These are phyloP conservation scores for Wickerhamiella brachini DNA, from an alignment of 805 yeast genomes.

Conservation along the genomic window DNA sequence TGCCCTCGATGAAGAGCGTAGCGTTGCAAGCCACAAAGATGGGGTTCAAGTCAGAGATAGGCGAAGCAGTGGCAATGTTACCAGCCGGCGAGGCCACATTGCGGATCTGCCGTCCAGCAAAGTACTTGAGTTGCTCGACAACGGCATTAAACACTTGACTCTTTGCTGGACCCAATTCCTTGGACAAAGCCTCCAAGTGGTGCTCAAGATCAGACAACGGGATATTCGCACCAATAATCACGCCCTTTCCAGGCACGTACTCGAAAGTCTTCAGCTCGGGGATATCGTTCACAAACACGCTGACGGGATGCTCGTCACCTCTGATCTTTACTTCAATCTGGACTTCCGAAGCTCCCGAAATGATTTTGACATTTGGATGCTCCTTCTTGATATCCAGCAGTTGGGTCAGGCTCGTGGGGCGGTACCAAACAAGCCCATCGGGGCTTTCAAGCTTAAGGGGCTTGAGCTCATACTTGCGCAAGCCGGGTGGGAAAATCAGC, in stretches of 20 bases:
- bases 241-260: slow-evolving; percentile 29
- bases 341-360: slow-evolving; percentile 36
- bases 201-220: slow-evolving; percentile 29
- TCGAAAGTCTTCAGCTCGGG: slow-evolving; percentile 27
- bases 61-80: slow-evolving; percentile 36
- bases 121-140: slow-evolving; percentile 30
- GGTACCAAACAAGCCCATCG: slow-evolving; percentile 31
- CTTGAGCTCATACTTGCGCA: slow-evolving; percentile 23
- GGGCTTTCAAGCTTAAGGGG: slow-evolving; percentile 25
- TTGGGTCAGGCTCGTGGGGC: slow-evolving; percentile 30
- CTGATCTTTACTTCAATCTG: slow-evolving; percentile 35
- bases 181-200: slow-evolving; percentile 23
- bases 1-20: slow-evolving; percentile 25
- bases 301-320: slow-evolving; percentile 28
- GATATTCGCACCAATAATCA: slow-evolving; percentile 32
- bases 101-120: slow-evolving; percentile 37
- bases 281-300: slow-evolving; percentile 31
- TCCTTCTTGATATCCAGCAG: slow-evolving; percentile 24
- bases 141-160: slow-evolving; percentile 29
- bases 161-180: slow-evolving; percentile 14
- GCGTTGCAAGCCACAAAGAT: slow-evolving; percentile 32
- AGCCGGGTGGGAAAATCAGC: slow-evolving; percentile 29
- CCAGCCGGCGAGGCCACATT: slow-evolving; percentile 40
- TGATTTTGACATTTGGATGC: slow-evolving; percentile 29
- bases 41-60: slow-evolving; percentile 37